phyloP scores from a whole-genome alignment of 2,329 filamentous ascomycete species.

The Thelonectria olida region DNA sequence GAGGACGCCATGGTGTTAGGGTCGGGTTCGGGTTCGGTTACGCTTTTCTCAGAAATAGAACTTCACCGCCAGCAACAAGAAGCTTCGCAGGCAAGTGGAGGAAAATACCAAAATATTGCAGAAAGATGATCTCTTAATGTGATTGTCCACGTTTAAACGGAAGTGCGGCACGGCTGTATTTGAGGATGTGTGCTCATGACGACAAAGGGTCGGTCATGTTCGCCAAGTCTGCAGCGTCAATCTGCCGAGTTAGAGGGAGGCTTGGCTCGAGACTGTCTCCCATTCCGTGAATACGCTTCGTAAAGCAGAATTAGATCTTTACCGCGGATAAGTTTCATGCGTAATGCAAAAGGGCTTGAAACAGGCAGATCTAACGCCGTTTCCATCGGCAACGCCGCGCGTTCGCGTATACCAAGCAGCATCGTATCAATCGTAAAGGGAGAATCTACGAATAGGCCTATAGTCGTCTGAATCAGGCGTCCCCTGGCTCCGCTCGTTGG shows the following conservation, averaged over 20 bases:
- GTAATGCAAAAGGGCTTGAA: background rate
- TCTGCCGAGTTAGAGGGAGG: background rate
- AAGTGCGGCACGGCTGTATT: constrained; percentile 3
- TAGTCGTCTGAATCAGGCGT: background rate
- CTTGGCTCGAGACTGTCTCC: background rate
- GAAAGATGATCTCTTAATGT: background rate
- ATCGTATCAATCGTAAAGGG: background rate
- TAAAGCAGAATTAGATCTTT: background rate
- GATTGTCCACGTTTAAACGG: background rate
- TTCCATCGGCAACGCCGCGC: background rate
- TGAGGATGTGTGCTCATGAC: background rate
- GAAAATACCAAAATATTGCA: background rate
- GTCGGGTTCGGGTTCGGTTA: background rate
- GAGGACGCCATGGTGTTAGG: constrained; percentile 7
- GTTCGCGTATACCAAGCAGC: background rate
- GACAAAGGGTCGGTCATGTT: too few relatives aligned
- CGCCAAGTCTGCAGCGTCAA: too few relatives aligned
- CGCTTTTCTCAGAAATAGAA: background rate
- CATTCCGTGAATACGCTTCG: background rate
- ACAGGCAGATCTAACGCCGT: background rate
- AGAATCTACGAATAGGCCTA: background rate
- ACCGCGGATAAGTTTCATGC: background rate
- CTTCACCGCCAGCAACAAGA: background rate
- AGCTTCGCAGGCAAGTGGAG: background rate
- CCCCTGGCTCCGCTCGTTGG: background rate